These are phyloP conservation scores for Cafeteria roenbergensis DNA, from an alignment of 108 stramenopile species.

Conservation along the genomic window DNA sequence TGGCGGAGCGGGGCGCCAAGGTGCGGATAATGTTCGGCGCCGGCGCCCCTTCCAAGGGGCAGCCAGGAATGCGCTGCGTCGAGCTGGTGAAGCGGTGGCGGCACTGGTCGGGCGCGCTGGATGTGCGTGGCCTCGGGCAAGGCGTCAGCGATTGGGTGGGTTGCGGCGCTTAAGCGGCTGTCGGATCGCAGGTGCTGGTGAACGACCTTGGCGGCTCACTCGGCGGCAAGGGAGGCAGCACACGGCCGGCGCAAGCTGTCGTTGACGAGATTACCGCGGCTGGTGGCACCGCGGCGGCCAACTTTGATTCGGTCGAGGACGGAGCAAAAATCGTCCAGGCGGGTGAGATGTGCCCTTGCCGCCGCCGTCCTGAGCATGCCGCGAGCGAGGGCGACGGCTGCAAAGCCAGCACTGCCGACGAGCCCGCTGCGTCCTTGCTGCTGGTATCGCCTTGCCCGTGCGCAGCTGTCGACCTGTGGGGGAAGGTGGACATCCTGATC, in stretches of 20 bases:
- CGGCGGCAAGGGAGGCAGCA: background rate
- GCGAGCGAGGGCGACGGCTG: background rate
- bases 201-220: conserved; percentile 18
- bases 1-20: conserved; percentile 24
- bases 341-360: no score
- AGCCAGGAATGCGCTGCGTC: no score
- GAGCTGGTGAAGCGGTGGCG: no score
- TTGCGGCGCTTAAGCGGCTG: no score
- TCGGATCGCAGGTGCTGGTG: conserved; percentile 14
- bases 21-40: background rate
- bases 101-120: no score
- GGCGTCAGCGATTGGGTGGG: no score
- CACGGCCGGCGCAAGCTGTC: conserved; percentile 8
- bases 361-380: conserved; percentile 4
- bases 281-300: conserved; percentile 20
- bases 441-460: background rate
- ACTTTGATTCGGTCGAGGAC: conserved; percentile 13
- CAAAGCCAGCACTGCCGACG: background rate
- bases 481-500: conserved; percentile 25
- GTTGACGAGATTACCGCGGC: conserved; percentile 17
- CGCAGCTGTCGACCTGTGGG: conserved; percentile 3
- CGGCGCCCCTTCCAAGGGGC: no score
- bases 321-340: conserved; percentile 25
- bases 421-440: background rate
- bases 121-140: no score